Conservation (phyloP, 2,329 filamentous ascomycete species). For the Ceratocystis alfenasii region DNA sequence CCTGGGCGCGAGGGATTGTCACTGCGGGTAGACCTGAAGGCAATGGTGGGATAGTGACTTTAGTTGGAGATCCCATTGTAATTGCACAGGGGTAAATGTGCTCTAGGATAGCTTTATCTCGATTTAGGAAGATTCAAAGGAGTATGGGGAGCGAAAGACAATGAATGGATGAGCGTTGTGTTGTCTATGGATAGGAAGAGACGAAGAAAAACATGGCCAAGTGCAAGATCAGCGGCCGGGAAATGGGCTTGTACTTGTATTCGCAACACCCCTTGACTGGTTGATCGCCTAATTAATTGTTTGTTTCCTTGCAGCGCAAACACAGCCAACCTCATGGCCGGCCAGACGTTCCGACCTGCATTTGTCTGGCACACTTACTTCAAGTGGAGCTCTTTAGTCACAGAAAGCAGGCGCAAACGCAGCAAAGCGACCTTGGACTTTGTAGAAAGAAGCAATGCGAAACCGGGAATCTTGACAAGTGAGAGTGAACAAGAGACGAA, state of each 20-base stretch:
- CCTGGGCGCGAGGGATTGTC: constrained; percentile 60
- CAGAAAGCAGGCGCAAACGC: neutral
- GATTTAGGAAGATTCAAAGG: neutral
- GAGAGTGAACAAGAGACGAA: constrained; percentile 4
- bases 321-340: neutral
- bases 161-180: neutral
- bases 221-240: neutral
- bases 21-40: constrained; percentile 27
- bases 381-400: neutral
- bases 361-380: constrained; percentile 1
- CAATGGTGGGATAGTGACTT: neutral
- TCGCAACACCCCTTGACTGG: neutral
- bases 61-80: neutral
- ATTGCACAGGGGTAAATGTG: neutral
- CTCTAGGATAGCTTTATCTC: neutral
- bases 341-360: neutral
- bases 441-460: neutral
- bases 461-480: constrained; percentile 2
- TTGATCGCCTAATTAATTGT: neutral
- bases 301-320: neutral
- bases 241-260: neutral
- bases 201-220: neutral
- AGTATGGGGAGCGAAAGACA: too few species aligned
- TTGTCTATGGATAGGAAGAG: neutral
- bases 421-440: neutral